A percentile compares a stretch with the other conserved stretches of the same genome.
Evolutionary conservation across 2,329 filamentous ascomycete species (phyloP).

Genomic region (Falciphora oryzae): DNA sequence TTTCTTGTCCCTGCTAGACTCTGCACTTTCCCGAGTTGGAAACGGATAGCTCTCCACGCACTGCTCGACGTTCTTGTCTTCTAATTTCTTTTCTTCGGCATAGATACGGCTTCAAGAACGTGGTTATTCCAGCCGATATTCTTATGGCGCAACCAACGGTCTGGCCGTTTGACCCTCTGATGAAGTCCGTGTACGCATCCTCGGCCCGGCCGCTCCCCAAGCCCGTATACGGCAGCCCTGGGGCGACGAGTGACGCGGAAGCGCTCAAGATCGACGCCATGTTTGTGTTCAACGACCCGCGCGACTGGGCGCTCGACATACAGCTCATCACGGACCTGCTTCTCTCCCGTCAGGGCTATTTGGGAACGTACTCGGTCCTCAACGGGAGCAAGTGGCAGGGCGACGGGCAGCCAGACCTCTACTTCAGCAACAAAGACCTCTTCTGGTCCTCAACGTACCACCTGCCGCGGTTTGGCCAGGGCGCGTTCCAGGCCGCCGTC

Average conservation of each 20-base stretch:
- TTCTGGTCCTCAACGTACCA: slow-evolving; percentile 84
- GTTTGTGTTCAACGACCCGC: slow-evolving; percentile 90
- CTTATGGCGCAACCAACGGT: slow-evolving; percentile 65
- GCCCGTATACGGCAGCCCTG: slow-evolving; percentile 16
- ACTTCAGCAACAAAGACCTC: slow-evolving; percentile 86
- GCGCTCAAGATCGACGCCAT: slow-evolving; percentile 79
- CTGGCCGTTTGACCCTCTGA: slow-evolving; percentile 75
- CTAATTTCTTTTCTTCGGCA: not conserved
- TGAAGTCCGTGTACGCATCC: slow-evolving; percentile 53
- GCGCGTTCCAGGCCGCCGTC: slow-evolving; percentile 79
- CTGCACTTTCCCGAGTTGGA: not conserved
- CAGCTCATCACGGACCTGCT: slow-evolving; percentile 81
- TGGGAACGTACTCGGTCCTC: slow-evolving; percentile 71
- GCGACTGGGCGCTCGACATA: slow-evolving; percentile 90
- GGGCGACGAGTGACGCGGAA: slow-evolving; percentile 19
- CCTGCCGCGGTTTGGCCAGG: slow-evolving; percentile 82
- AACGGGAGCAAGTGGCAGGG: slow-evolving; percentile 80
- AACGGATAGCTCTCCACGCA: not conserved
- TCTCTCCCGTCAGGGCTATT: slow-evolving; percentile 67
- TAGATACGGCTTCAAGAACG: slow-evolving; percentile 70
- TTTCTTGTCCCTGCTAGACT: not conserved
- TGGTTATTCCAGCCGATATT: slow-evolving; percentile 83
- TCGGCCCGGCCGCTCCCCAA: slow-evolving; percentile 53
- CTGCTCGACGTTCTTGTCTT: not conserved
- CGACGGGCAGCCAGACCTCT: slow-evolving; percentile 72